A percentile compares a stretch with the other conserved stretches of the same genome.
These are phyloP conservation scores for Leccinum angustisporum DNA, from an alignment of 1,284 basidiomycete species.

Conservation along the genomic window DNA sequence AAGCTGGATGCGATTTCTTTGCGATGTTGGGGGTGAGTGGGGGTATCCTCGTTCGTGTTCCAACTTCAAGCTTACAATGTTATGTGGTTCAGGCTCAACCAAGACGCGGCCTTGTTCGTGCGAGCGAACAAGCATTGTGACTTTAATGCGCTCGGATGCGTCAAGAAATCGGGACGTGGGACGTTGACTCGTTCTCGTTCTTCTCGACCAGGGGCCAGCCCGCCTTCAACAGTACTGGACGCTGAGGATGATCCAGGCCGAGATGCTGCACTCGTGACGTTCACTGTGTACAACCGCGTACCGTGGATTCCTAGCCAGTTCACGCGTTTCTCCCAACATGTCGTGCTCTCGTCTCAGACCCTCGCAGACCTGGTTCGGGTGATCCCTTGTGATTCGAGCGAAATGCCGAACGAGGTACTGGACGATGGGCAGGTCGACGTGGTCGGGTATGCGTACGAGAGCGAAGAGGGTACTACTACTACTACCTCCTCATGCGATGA, in stretches of 20 bases:
- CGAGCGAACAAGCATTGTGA: constrained; percentile 64
- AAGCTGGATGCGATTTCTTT: constrained; percentile 51
- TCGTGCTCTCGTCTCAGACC: constrained; percentile 66
- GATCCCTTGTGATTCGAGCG: constrained; percentile 66
- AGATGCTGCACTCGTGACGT: constrained; percentile 51
- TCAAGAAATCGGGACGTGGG: constrained; percentile 33
- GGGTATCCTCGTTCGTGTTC: too few species aligned
- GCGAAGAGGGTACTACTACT: constrained; percentile 11
- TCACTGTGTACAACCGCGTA: constrained; percentile 60
- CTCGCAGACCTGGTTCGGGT: constrained; percentile 60
- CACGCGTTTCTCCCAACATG: constrained; percentile 66
- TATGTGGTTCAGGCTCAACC: constrained; percentile 42
- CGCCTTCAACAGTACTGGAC: not conserved
- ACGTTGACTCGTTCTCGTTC: constrained; percentile 10
- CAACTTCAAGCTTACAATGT: too few species aligned
- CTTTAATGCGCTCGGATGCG: constrained; percentile 52
- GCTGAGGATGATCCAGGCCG: constrained; percentile 13
- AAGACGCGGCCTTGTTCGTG: constrained; percentile 59
- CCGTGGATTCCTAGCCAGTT: constrained; percentile 60
- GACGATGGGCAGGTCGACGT: constrained; percentile 34
- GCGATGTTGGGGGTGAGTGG: constrained; percentile 54
- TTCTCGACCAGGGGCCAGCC: not conserved
- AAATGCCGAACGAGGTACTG: constrained; percentile 44
- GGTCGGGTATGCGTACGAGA: constrained; percentile 35
- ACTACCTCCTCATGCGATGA: constrained; percentile 4